Evolutionary conservation across 2,329 filamentous ascomycete genomes (phyloP).

Genomic region (Herpotrichia juniperi): DNA sequence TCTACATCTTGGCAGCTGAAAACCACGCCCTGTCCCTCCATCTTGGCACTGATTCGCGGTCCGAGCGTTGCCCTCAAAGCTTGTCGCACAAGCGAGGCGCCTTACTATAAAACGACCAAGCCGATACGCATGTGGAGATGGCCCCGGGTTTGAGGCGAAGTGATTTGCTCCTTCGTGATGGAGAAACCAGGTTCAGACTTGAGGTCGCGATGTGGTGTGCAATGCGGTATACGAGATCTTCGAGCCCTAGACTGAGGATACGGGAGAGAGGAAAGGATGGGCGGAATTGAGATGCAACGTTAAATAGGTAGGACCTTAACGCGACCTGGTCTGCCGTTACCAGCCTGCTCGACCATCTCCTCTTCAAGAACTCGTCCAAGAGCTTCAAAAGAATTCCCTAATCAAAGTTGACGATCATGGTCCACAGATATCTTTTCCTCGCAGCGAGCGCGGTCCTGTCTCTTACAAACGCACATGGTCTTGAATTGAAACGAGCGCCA

Average conservation of each 20-base stretch:
- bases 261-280: not conserved
- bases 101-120: not conserved
- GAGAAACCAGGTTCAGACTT: not conserved
- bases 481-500: not conserved
- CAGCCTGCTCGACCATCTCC: not conserved
- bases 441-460: not conserved
- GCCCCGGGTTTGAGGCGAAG: not conserved
- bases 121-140: not conserved
- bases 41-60: not conserved
- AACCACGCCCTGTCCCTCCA: not conserved
- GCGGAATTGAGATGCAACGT: not conserved
- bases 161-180: not conserved
- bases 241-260: not conserved
- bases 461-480: not conserved
- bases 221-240: slow-evolving; percentile 6
- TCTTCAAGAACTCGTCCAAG: not conserved
- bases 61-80: not conserved
- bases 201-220: not conserved
- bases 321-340: not conserved
- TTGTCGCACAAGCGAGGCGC: not conserved
- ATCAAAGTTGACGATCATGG: not conserved
- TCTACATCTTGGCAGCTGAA: slow-evolving; percentile 4
- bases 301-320: not conserved
- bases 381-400: not conserved
- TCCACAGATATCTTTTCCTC: not conserved